Evolutionary conservation across 208 protist genomes (phyloP).

Genomic region (Trypanosoma rangeli): DNA sequence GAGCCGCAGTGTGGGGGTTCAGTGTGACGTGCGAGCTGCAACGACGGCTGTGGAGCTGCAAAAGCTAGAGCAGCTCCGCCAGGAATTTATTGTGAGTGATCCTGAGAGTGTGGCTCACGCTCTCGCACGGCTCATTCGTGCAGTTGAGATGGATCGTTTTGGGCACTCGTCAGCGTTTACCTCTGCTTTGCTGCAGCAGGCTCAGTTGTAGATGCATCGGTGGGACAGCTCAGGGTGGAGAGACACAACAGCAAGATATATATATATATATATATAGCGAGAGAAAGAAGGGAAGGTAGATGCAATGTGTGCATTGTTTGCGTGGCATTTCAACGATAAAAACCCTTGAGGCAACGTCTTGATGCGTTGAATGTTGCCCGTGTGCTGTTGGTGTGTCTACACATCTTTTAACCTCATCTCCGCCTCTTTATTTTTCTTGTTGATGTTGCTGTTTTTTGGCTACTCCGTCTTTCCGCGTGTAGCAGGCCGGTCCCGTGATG

Average conservation of each 20-base stretch:
- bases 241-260: too few species aligned
- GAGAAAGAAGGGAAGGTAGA: too few species aligned
- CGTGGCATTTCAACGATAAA: too few species aligned
- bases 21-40: background rate
- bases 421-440: constrained; percentile 16
- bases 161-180: constrained; percentile 16
- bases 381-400: too few species aligned
- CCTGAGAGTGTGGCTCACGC: constrained; percentile 9
- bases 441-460: background rate
- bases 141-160: constrained; percentile 12
- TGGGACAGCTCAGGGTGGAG: too few species aligned
- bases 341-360: too few species aligned
- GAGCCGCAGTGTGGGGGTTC: constrained; percentile 3
- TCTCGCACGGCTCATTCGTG: constrained; percentile 8
- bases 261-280: too few species aligned
- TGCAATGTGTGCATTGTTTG: too few species aligned
- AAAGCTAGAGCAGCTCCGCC: background rate
- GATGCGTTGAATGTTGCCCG: too few species aligned
- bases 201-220: background rate
- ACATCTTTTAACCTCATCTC: background rate
- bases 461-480: constrained; percentile 1
- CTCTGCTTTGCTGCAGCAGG: constrained; percentile 7
- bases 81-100: background rate
- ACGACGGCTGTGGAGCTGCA: background rate
- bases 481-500: background rate